Evolutionary conservation across 1,284 basidiomycete genomes (phyloP).

Genomic region (Cryptococcus sp.): DNA sequence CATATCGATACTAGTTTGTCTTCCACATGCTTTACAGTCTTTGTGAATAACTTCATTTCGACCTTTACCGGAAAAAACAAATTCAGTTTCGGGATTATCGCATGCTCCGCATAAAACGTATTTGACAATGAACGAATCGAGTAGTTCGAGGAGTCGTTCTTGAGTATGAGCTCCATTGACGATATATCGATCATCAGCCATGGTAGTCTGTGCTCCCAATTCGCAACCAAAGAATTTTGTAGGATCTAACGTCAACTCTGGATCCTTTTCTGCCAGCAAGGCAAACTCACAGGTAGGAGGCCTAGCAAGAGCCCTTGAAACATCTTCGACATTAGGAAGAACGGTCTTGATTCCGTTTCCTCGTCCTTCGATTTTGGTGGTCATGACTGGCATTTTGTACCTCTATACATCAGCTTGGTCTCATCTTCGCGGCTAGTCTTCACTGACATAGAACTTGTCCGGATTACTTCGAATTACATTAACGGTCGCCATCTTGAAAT

Average conservation of each 20-base stretch:
- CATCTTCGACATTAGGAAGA: constrained; percentile 96
- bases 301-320: constrained; percentile 89
- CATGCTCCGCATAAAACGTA: constrained; percentile 96
- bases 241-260: constrained; percentile 58
- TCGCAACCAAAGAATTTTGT: constrained; percentile 99
- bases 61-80: constrained; percentile 64
- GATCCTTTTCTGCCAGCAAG: neutral
- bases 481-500: constrained; percentile 73
- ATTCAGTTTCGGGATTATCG: constrained; percentile 99
- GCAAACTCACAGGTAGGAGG: constrained; percentile 66
- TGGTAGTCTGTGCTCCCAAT: constrained; percentile 93
- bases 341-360: constrained; percentile 99
- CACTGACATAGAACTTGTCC: constrained; percentile 56
- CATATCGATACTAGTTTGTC: constrained; percentile 90
- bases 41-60: constrained; percentile 85
- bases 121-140: constrained; percentile 96
- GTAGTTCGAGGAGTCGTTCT: constrained; percentile 85
- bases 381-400: constrained; percentile 81
- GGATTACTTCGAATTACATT: constrained; percentile 99
- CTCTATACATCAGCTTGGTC: constrained; percentile 25
- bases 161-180: constrained; percentile 97
- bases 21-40: constrained; percentile 98
- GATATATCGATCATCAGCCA: constrained; percentile 96
- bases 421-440: neutral
- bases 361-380: constrained; percentile 97